Conservation (phyloP, 202 grass and related monocot species). For the Sporobolus alterniflorus region DNA sequence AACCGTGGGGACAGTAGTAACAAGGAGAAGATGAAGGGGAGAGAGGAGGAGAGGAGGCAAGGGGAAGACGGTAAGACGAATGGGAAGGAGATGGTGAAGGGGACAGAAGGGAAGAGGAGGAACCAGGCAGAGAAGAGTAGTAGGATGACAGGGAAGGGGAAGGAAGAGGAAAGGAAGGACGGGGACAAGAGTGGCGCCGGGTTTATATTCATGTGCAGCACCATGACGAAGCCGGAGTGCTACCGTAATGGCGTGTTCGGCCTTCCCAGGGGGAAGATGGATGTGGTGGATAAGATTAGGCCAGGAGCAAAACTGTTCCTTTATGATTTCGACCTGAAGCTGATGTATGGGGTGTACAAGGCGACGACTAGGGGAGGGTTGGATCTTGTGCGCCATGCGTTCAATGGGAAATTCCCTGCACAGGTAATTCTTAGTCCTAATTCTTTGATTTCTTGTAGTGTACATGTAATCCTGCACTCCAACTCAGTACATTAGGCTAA, state of each 20-base stretch:
- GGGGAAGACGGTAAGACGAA: not conserved
- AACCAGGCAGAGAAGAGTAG: not conserved
- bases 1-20: not conserved
- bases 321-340: slow-evolving; percentile 95
- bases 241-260: slow-evolving; percentile 71
- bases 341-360: slow-evolving; percentile 90
- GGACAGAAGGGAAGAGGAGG: not conserved
- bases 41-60: not conserved
- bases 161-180: not conserved
- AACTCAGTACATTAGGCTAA: not conserved
- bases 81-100: not conserved
- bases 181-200: slow-evolving; percentile 27
- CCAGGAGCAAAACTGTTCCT: slow-evolving; percentile 74
- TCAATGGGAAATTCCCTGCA: slow-evolving; percentile 76
- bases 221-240: slow-evolving; percentile 88
- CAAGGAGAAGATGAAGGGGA: slow-evolving; percentile 19
- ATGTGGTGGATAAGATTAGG: slow-evolving; percentile 77
- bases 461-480: not conserved
- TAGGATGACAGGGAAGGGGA: not conserved
- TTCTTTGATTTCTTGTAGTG: slow-evolving; percentile 2
- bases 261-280: slow-evolving; percentile 68
- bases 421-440: slow-evolving; percentile 63
- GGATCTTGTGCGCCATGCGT: slow-evolving; percentile 60
- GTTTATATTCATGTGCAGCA: slow-evolving; percentile 96
- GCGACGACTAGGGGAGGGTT: slow-evolving; percentile 57